Conservation (phyloP, 768 basidiomycete species). For the Guyanaporus albipodus region DNA sequence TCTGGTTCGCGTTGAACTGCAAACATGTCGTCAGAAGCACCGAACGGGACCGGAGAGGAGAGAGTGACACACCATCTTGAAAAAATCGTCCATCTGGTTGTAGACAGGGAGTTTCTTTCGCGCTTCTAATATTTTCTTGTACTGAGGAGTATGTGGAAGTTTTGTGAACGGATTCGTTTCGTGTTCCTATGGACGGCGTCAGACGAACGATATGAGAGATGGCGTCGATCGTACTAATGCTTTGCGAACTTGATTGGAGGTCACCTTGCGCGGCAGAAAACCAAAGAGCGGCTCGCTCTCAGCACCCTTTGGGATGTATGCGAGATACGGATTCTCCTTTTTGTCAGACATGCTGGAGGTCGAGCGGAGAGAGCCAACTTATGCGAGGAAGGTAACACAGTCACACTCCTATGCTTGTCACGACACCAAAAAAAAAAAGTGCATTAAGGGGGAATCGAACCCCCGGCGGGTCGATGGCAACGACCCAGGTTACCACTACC, state of each 20-base stretch:
- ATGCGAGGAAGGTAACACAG: constrained; percentile 6
- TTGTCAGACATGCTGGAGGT: constrained; percentile 10
- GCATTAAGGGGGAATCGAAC: constrained; percentile 62
- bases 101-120: constrained; percentile 91
- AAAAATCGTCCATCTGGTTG: constrained; percentile 90
- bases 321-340: constrained; percentile 53
- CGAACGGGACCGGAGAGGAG: no score
- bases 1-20: constrained; percentile 51
- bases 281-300: constrained; percentile 65
- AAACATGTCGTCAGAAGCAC: not conserved
- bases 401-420: not conserved
- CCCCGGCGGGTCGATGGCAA: constrained; percentile 82
- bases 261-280: constrained; percentile 67
- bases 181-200: constrained; percentile 49
- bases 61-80: constrained; percentile 66
- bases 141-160: constrained; percentile 67
- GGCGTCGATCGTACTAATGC: constrained; percentile 57
- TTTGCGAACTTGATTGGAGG: constrained; percentile 56
- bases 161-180: constrained; percentile 89
- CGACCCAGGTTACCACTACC: constrained; percentile 67
- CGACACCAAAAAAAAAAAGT: not conserved
- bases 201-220: not conserved
- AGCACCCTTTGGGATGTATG: constrained; percentile 33
- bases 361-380: constrained; percentile 8
- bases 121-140: constrained; percentile 79